Conservation (phyloP, 2,329 filamentous ascomycete species). For the Cladosporium sp. region DNA sequence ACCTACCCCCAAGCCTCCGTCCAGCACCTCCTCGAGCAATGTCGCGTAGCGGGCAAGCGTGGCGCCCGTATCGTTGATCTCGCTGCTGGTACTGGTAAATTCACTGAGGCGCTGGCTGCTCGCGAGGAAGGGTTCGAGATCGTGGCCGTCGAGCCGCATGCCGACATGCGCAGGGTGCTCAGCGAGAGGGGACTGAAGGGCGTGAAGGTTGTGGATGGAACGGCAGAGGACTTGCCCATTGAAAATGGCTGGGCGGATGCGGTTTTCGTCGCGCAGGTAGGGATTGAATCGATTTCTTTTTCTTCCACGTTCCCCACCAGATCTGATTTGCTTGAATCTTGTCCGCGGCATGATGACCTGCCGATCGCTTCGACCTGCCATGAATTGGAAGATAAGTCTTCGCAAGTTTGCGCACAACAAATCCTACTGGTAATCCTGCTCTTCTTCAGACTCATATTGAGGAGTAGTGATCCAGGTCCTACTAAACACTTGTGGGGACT, state of each 20-base stretch:
- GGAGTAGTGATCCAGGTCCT: neutral
- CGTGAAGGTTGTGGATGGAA: constrained; percentile 59
- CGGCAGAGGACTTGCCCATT: constrained; percentile 58
- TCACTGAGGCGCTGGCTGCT: constrained; percentile 62
- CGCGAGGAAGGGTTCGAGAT: constrained; percentile 62
- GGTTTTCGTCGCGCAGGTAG: constrained; percentile 67
- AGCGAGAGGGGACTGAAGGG: constrained; percentile 56
- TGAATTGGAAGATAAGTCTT: neutral
- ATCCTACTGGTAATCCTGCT: no score
- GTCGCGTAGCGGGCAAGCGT: constrained; percentile 52
- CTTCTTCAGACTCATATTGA: no score
- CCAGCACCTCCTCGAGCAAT: constrained; percentile 55
- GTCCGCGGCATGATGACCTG: neutral
- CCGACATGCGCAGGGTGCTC: constrained; percentile 64
- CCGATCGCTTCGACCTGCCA: neutral
- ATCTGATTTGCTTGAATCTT: constrained; percentile 4
- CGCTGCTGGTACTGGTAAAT: constrained; percentile 69
- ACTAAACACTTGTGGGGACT: neutral
- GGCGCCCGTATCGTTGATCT: constrained; percentile 61
- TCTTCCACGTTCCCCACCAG: neutral
- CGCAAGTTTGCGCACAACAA: neutral
- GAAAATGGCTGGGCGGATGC: constrained; percentile 63
- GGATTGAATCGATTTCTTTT: constrained; percentile 26
- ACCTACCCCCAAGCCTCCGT: constrained; percentile 63
- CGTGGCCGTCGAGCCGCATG: constrained; percentile 64